These are phyloP conservation scores for Fonsecaea pedrosoi DNA, from an alignment of 2,329 filamentous ascomycete species.

Conservation along the genomic window DNA sequence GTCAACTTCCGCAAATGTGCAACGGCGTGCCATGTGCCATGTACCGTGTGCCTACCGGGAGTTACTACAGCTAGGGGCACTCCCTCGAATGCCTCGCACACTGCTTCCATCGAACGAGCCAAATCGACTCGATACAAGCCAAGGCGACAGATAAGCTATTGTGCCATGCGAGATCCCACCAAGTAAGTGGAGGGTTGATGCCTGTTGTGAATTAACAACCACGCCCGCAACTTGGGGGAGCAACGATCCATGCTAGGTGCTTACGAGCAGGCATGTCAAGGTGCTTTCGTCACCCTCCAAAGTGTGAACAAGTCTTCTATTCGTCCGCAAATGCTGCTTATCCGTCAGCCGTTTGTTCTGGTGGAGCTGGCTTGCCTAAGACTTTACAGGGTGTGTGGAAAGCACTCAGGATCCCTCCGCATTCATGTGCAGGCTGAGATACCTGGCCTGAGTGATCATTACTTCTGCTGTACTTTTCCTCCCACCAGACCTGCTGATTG, in stretches of 20 bases:
- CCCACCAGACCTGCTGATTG: neutral
- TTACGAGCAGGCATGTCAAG: neutral
- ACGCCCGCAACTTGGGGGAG: neutral
- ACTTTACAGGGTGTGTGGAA: neutral
- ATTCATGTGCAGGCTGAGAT: constrained; percentile 1
- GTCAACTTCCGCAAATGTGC: neutral
- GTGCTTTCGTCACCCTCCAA: neutral
- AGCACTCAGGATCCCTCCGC: neutral
- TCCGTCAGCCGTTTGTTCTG: neutral
- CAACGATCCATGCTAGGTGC: neutral
- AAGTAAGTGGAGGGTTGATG: neutral
- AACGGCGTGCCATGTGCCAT: neutral
- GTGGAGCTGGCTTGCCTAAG: neutral
- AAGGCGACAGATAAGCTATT: neutral
- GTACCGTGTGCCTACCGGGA: neutral
- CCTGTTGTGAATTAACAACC: neutral
- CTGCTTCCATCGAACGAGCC: neutral
- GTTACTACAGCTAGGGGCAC: neutral
- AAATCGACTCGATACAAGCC: neutral
- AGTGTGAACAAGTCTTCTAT: constrained; percentile 2
- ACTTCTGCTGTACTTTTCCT: neutral
- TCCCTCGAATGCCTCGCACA: neutral
- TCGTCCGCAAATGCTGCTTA: neutral
- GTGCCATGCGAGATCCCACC: neutral
- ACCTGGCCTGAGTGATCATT: neutral